Conservation (phyloP, 2,329 filamentous ascomycete genomes). For the Aurifilum marmelostoma region DNA sequence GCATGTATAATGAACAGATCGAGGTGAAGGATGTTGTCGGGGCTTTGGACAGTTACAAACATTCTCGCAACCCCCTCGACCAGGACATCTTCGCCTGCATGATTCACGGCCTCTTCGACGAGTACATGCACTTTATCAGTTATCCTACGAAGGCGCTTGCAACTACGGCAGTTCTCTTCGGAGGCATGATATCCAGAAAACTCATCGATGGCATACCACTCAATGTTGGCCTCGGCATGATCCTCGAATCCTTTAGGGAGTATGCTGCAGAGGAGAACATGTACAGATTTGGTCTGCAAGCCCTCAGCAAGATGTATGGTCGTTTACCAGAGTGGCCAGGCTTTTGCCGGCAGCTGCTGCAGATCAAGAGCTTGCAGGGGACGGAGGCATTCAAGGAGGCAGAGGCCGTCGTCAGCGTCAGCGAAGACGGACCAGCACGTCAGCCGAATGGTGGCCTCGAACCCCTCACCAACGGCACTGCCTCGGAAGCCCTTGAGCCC, state of each 20-base stretch:
- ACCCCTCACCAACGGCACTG: slow-evolving; percentile 68
- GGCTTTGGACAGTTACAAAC: slow-evolving; percentile 83
- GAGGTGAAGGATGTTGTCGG: slow-evolving; percentile 85
- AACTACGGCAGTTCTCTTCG: slow-evolving; percentile 94
- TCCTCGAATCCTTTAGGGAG: slow-evolving; percentile 91
- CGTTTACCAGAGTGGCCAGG: slow-evolving; percentile 93
- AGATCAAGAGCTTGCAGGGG: slow-evolving; percentile 78
- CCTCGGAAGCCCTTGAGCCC: slow-evolving; percentile 57
- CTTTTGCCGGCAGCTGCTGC: slow-evolving; percentile 83
- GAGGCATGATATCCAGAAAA: slow-evolving; percentile 92
- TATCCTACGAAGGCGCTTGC: slow-evolving; percentile 96
- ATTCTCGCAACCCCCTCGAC: slow-evolving; percentile 78
- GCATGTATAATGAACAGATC: slow-evolving; percentile 93
- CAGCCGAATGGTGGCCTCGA: slow-evolving; percentile 60
- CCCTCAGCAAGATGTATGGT: slow-evolving; percentile 82
- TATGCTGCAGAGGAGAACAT: slow-evolving; percentile 83
- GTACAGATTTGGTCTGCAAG: slow-evolving; percentile 98
- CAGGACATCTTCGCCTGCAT: slow-evolving; percentile 98
- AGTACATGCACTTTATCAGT: slow-evolving; percentile 92
- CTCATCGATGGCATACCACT: slow-evolving; percentile 88
- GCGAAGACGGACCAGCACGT: slow-evolving; percentile 62
- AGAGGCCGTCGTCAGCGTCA: slow-evolving; percentile 76
- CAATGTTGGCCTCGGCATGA: slow-evolving; percentile 95
- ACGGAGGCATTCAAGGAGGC: slow-evolving; percentile 85
- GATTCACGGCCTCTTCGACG: slow-evolving; percentile 96